Evolutionary conservation across 1,139 yeast species (phyloP), one percentile per base, ranked within the genome.

Genomic region (Schwanniomyces etchellsii): DNA sequence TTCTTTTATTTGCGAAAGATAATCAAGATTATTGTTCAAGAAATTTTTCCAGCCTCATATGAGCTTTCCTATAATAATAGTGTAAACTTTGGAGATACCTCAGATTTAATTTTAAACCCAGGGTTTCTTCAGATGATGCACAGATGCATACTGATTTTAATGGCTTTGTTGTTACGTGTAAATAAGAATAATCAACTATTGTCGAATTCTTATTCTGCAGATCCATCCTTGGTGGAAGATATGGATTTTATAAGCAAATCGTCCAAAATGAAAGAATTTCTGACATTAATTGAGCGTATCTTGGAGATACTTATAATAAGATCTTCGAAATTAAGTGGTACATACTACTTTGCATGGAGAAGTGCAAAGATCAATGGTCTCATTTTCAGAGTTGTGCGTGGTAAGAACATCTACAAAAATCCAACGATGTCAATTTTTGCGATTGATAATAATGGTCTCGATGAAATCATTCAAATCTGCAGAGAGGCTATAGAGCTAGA

Each of bases 331-430:
- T 45, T 57, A 24, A 60, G 66, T 35, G 53, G 50, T 28, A 42
- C 70, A 31, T 66, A 66, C 38, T 66, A 62, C 39, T 62, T 59
- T 44, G 70, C 73, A 1, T 66, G 73, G 73, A 52, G 66, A 40
- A 48, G 62, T 2, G 48, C 60, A 7, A 65, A 61, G 36, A 59
- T 64, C 2, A 64, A 62, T 30, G 43, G 48, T 4, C 60, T 47
- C 29, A 32, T 64, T 12, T 35, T 60, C 17, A 45, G 44, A 10
- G 36, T 51, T 4, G 36, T 54, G 4, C 39, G 41, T 2, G 41
- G 48, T 3, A 48, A 54, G 26, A 53, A 45, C 0, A 45, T 56
- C 14, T 61, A 54, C 36, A 35, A 37, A 10, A 11, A 26, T 5
- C 10, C n/a, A 15, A 11, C 7, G 3, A 24, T 23, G 11, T 12